phyloP scores from a whole-genome alignment of 805 yeast species.

The Kluyveromyces wickerhamii region DNA sequence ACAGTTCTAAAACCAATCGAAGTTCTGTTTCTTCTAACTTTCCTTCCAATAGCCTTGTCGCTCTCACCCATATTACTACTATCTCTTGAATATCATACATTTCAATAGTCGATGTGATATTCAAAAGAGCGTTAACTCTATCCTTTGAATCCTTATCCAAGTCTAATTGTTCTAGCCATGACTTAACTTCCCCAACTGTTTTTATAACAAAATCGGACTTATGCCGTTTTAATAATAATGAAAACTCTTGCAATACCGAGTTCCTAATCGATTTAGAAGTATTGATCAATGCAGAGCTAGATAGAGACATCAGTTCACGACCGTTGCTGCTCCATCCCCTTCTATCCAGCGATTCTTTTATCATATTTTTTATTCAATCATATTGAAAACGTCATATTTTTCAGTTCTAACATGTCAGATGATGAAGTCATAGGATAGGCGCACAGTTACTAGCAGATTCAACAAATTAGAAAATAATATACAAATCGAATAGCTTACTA shows the following conservation, averaged over 20 bases:
- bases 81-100: slow-evolving; percentile 49
- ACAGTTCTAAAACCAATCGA: slow-evolving; percentile 33
- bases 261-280: not conserved
- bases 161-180: slow-evolving; percentile 1
- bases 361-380: too few relatives aligned
- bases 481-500: too few relatives aligned
- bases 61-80: slow-evolving; percentile 71
- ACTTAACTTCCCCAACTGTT: not conserved
- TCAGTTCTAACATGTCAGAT: too few relatives aligned
- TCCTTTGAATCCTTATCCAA: not conserved
- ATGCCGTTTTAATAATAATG: slow-evolving; percentile 3
- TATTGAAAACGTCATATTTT: too few relatives aligned
- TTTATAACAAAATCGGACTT: slow-evolving; percentile 1
- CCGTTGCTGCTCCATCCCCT: too few relatives aligned
- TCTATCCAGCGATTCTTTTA: too few relatives aligned
- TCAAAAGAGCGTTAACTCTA: slow-evolving; percentile 44
- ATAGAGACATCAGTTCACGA: not conserved
- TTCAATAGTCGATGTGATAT: slow-evolving; percentile 42
- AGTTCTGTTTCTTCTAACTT: slow-evolving; percentile 24
- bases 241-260: slow-evolving; percentile 4
- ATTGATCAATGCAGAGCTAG: not conserved
- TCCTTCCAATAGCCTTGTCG: slow-evolving; percentile 42
- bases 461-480: too few relatives aligned
- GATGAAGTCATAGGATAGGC: too few relatives aligned
- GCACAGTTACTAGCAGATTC: too few relatives aligned